Conservation (phyloP, 1,284 basidiomycete genomes). For the Fomes fomentarius region DNA sequence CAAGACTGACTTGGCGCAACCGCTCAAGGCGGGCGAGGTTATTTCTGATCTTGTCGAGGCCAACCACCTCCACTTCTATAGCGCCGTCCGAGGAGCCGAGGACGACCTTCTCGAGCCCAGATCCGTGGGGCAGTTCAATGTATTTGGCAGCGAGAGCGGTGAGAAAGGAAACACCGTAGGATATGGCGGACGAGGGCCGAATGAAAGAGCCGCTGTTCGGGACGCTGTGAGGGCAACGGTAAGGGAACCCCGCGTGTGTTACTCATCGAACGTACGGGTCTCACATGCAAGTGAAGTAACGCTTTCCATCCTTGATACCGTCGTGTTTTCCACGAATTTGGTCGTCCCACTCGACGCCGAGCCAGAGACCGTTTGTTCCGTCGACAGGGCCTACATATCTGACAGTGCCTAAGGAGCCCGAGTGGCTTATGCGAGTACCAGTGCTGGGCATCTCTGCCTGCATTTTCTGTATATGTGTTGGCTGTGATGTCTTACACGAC, state of each 20-base stretch:
- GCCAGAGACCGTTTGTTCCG: conserved; percentile 75
- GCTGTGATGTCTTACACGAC: background rate
- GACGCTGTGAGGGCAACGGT: conserved; percentile 7
- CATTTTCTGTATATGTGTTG: background rate
- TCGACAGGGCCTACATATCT: conserved; percentile 72
- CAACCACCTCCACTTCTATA: conserved; percentile 88
- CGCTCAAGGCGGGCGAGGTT: conserved; percentile 71
- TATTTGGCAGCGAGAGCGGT: conserved; percentile 80
- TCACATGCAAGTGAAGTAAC: conserved; percentile 83
- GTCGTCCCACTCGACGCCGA: conserved; percentile 97
- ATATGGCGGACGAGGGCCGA: conserved; percentile 60
- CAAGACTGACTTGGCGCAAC: conserved; percentile 80
- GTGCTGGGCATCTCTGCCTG: conserved; percentile 30
- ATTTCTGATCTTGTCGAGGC: conserved; percentile 75
- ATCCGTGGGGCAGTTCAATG: conserved; percentile 61
- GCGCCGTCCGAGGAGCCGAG: conserved; percentile 82
- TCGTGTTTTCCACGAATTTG: conserved; percentile 83
- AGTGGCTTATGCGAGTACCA: conserved; percentile 56
- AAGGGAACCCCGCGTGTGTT: conserved; percentile 13
- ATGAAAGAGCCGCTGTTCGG: conserved; percentile 75
- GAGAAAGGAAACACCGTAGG: conserved; percentile 73
- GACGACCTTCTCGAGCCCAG: conserved; percentile 59
- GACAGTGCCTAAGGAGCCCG: conserved; percentile 66
- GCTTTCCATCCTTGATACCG: conserved; percentile 76
- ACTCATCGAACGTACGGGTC: conserved; percentile 29